These are phyloP conservation scores for Chalciporus sp. DNA, from an alignment of 1,284 basidiomycete genomes.

Conservation along the genomic window DNA sequence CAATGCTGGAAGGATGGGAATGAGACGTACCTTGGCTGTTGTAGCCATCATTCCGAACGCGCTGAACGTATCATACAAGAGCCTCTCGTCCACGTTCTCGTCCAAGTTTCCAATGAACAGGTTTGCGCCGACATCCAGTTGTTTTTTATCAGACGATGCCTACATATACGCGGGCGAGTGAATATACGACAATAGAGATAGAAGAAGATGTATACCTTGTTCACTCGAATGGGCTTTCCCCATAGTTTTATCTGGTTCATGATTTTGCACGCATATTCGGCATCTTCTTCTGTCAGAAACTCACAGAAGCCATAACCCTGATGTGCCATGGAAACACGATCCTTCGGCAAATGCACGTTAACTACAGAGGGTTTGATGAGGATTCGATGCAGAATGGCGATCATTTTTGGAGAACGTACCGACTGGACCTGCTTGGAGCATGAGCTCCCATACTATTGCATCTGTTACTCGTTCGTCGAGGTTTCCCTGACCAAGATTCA, in stretches of 20 bases:
- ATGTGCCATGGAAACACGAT: constrained; percentile 96
- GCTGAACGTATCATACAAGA: constrained; percentile 94
- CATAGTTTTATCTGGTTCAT: constrained; percentile 99
- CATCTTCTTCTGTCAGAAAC: constrained; percentile 96
- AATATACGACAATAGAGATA: neutral
- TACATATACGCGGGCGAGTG: constrained; percentile 3
- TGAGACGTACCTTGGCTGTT: constrained; percentile 81
- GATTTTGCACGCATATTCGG: constrained; percentile 99
- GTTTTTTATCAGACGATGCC: constrained; percentile 71
- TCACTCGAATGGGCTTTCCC: constrained; percentile 97
- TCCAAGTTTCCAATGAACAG: constrained; percentile 96
- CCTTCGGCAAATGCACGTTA: constrained; percentile 99
- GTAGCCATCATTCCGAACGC: constrained; percentile 94
- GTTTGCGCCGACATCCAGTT: constrained; percentile 97
- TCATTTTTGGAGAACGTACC: constrained; percentile 54
- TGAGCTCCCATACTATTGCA: constrained; percentile 96
- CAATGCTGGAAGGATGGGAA: neutral
- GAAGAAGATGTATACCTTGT: constrained; percentile 67
- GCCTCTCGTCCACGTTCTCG: constrained; percentile 89
- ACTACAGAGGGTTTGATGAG: constrained; percentile 50
- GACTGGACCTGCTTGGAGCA: constrained; percentile 97
- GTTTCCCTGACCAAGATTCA: constrained; percentile 70
- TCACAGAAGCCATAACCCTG: constrained; percentile 99
- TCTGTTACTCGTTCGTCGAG: constrained; percentile 94
- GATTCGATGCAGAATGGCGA: neutral